These are phyloP conservation scores for Aegilops umbellulata DNA, from an alignment of 176 grass and related monocot species.

Conservation along the genomic window DNA sequence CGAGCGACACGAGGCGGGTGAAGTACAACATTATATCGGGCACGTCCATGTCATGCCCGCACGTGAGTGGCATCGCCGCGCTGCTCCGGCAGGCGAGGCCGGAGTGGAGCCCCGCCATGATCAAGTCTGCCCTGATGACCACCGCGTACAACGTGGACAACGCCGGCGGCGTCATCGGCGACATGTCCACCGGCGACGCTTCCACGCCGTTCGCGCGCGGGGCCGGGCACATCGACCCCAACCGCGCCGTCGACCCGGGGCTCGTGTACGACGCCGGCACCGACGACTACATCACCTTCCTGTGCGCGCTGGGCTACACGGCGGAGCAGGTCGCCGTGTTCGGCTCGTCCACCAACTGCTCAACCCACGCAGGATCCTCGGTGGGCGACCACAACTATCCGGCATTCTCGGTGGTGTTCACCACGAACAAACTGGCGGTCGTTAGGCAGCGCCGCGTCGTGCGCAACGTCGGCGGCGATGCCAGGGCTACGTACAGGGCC, in stretches of 20 bases:
- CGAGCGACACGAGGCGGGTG: constrained; percentile 31
- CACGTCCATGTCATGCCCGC: constrained; percentile 67
- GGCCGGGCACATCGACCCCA: constrained; percentile 42
- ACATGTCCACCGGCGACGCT: constrained; percentile 13
- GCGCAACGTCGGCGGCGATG: constrained; percentile 44
- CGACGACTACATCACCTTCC: constrained; percentile 54
- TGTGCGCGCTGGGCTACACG: constrained; percentile 43
- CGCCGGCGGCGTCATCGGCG: constrained; percentile 20
- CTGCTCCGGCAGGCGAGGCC: constrained; percentile 37
- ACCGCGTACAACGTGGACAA: constrained; percentile 53
- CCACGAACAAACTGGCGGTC: not conserved
- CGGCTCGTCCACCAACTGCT: constrained; percentile 31
- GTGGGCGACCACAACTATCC: constrained; percentile 60
- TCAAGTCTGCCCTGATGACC: constrained; percentile 58
- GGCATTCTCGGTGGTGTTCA: constrained; percentile 47
- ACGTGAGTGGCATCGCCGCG: constrained; percentile 64
- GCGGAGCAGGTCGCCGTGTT: not conserved
- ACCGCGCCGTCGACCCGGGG: constrained; percentile 38
- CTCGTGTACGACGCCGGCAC: constrained; percentile 38
- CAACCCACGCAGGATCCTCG: not conserved
- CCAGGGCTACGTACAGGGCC: constrained; percentile 24
- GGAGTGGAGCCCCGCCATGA: constrained; percentile 35
- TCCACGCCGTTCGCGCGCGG: constrained; percentile 39
- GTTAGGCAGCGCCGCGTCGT: constrained; percentile 52
- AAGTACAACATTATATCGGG: constrained; percentile 68